phyloP scores from a whole-genome alignment of 805 yeast genomes.

The Metschnikowia arizonensis region DNA sequence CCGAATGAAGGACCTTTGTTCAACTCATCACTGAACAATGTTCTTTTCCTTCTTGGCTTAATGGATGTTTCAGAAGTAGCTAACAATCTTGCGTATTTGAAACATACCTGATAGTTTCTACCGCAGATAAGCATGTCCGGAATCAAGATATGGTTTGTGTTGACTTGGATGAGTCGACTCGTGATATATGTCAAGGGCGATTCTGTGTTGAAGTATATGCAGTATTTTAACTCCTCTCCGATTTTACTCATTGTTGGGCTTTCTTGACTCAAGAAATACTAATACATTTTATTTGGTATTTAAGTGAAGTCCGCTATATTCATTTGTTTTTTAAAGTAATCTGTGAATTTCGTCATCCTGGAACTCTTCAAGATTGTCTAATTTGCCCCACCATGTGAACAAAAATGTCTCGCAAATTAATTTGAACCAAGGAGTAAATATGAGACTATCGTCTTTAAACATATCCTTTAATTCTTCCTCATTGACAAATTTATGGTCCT shows the following conservation, averaged over 20 bases:
- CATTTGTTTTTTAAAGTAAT: constrained; percentile 32
- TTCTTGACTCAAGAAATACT: not conserved
- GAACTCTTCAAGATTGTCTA: constrained; percentile 54
- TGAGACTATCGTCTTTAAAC: constrained; percentile 63
- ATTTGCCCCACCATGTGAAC: constrained; percentile 89
- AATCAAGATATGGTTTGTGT: not conserved
- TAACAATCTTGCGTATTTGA: constrained; percentile 5
- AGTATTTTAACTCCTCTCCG: constrained; percentile 1
- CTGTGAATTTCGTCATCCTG: constrained; percentile 47
- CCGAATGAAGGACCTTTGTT: constrained; percentile 90
- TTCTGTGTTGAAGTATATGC: not conserved
- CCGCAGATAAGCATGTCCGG: not conserved
- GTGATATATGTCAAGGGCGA: not conserved
- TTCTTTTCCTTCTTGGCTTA: constrained; percentile 44
- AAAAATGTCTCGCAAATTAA: constrained; percentile 87
- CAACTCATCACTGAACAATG: constrained; percentile 63
- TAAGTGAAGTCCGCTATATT: not conserved
- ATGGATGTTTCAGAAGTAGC: constrained; percentile 13
- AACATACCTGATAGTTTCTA: not conserved
- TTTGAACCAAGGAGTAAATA: constrained; percentile 98
- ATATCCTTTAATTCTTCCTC: constrained; percentile 62
- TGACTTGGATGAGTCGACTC: not conserved
- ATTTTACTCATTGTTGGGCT: not conserved
- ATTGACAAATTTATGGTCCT: constrained; percentile 72
- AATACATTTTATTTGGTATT: not conserved